A percentile compares a stretch with the other conserved stretches of the same genome.
Evolutionary conservation across 495 filamentous ascomycete species (phyloP).

Genomic region (Penicillium ucsense): DNA sequence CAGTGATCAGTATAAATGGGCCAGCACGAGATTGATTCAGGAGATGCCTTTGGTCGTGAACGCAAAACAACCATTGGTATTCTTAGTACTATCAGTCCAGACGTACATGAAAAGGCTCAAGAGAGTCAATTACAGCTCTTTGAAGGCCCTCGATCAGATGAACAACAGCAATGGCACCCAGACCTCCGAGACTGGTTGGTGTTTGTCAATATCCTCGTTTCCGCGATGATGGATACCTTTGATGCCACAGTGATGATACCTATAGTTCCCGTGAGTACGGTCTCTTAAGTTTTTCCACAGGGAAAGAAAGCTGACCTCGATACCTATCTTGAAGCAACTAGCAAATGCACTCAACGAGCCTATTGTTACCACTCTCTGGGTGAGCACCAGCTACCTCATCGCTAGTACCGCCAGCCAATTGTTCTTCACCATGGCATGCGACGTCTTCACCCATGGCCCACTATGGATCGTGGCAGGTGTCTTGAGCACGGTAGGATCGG

Average conservation of each 20-base stretch:
- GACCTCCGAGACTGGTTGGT: slow-evolving; percentile 25
- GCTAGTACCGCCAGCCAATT: slow-evolving; percentile 28
- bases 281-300: too few species aligned
- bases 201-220: slow-evolving; percentile 21
- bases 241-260: slow-evolving; percentile 28
- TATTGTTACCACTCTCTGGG: slow-evolving; percentile 30
- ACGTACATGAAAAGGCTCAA: not conserved
- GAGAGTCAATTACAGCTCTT: slow-evolving; percentile 17
- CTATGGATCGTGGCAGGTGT: slow-evolving; percentile 42
- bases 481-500: slow-evolving; percentile 49
- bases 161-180: slow-evolving; percentile 14
- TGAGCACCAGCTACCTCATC: slow-evolving; percentile 30
- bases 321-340: slow-evolving; percentile 16
- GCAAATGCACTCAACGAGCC: slow-evolving; percentile 19
- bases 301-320: not conserved
- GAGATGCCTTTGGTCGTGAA: slow-evolving; percentile 10
- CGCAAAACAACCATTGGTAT: slow-evolving; percentile 6
- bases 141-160: slow-evolving; percentile 1
- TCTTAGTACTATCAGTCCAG: not conserved
- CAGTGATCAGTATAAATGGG: too few species aligned
- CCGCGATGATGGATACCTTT: slow-evolving; percentile 33
- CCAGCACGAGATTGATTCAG: not conserved
- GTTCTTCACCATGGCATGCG: slow-evolving; percentile 30
- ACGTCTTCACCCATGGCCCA: slow-evolving; percentile 29
- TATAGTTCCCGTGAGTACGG: slow-evolving; percentile 13